A percentile compares a stretch with the other conserved stretches of the same genome.
These are phyloP conservation scores for Eucalyptus microcorys DNA, from an alignment of 345 rosid genomes.

Conservation along the genomic window DNA sequence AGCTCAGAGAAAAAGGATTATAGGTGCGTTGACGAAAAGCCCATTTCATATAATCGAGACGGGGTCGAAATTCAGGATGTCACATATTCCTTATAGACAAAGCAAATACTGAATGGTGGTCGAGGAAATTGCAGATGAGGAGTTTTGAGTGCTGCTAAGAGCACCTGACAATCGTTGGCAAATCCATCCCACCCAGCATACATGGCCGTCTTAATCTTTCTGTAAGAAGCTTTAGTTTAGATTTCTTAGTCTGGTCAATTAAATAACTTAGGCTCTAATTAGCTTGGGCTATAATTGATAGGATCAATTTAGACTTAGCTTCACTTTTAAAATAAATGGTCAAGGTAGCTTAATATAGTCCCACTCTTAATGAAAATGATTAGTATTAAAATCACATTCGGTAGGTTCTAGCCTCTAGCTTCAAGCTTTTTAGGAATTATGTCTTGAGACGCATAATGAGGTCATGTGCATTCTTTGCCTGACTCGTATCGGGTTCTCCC, in stretches of 20 bases:
- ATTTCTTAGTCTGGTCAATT: no score
- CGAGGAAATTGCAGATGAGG: rapidly evolving
- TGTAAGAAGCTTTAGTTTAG: no score
- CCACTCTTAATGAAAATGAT: background rate
- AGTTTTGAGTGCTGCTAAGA: no score
- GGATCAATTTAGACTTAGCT: background rate
- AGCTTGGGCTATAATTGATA: background rate
- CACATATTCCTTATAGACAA: no score
- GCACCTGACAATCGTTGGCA: no score
- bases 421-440: background rate
- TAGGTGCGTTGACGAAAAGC: no score
- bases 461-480: background rate
- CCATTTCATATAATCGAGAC: no score
- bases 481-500: rapidly evolving
- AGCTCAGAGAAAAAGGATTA: no score
- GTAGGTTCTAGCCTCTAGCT: background rate
- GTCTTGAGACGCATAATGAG: background rate
- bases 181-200: no score
- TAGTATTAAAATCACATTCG: background rate
- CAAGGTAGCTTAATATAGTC: background rate
- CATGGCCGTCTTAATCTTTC: no score
- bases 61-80: no score
- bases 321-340: background rate
- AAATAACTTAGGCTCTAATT: background rate
- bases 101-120: no score